Percentiles rank a stretch among this genome's conserved stretches.
Evolutionary conservation across 2,329 filamentous ascomycete species (phyloP).

Genomic region (Xylariales sp.): DNA sequence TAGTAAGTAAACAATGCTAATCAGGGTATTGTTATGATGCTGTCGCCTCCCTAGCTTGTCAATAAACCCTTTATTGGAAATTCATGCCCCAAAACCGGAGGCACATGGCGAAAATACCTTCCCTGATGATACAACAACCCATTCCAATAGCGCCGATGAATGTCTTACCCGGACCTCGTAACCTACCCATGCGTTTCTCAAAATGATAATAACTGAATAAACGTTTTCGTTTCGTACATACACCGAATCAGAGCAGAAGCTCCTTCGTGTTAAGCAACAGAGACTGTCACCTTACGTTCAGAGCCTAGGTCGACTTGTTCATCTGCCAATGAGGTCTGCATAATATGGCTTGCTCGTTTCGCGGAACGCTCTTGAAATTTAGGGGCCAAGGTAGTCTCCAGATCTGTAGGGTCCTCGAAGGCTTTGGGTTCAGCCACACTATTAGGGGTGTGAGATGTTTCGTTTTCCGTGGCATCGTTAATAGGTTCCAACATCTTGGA

Average conservation of each 20-base stretch:
- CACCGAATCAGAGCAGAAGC: conserved; percentile 30
- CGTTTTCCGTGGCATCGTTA: conserved; percentile 1
- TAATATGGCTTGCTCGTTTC: conserved; percentile 28
- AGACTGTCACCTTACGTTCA: conserved; percentile 36
- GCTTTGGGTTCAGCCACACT: not conserved
- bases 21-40: conserved; percentile 46
- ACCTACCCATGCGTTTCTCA: conserved; percentile 33
- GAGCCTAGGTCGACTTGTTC: conserved; percentile 35
- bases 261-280: conserved; percentile 38
- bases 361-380: conserved; percentile 34
- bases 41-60: conserved; percentile 26
- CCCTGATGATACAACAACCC: conserved; percentile 39
- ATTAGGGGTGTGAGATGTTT: conserved; percentile 7
- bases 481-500: conserved; percentile 28
- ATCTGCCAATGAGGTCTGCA: conserved; percentile 26
- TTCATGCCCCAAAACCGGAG: conserved; percentile 34
- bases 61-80: conserved; percentile 27
- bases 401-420: conserved; percentile 20
- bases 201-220: conserved; percentile 40
- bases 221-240: conserved; percentile 41
- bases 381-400: conserved; percentile 2
- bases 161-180: conserved; percentile 36
- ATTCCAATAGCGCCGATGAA: conserved; percentile 44
- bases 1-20: conserved; percentile 41
- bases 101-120: conserved; percentile 29